Evolutionary conservation across 2,329 filamentous ascomycete species (phyloP).

Genomic region (Trichoderma hamatum): DNA sequence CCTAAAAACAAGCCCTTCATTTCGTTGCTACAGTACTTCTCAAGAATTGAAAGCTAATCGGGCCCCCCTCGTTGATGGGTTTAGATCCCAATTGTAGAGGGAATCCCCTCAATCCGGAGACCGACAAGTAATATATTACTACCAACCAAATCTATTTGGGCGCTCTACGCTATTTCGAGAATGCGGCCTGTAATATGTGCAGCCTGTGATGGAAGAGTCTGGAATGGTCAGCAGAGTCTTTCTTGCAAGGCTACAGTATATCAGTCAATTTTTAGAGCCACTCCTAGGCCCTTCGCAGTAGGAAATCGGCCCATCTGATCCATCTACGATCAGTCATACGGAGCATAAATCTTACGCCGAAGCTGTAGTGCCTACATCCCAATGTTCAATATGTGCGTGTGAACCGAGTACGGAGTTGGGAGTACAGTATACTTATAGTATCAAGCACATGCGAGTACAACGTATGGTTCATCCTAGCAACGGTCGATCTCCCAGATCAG

Average conservation of each 20-base stretch:
- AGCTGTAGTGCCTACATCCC: neutral
- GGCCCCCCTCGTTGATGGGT: neutral
- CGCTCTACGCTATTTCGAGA: constrained; percentile 1
- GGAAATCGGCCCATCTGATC: constrained; percentile 27
- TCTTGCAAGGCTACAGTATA: neutral
- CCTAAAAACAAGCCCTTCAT: constrained; percentile 2
- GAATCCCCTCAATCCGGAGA: constrained; percentile 3
- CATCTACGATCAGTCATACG: constrained; percentile 25
- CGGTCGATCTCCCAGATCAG: constrained; percentile 27
- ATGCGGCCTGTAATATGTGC: constrained; percentile 5
- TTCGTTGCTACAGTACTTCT: neutral
- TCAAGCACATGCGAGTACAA: neutral
- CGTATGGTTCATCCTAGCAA: constrained; percentile 5
- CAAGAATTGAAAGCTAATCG: neutral
- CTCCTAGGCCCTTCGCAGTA: constrained; percentile 13
- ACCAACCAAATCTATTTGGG: neutral
- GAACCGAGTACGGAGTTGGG: neutral
- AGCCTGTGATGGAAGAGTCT: neutral
- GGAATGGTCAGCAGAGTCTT: constrained; percentile 18
- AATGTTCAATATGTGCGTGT: neutral
- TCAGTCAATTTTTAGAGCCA: neutral
- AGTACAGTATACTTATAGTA: neutral
- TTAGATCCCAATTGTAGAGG: neutral
- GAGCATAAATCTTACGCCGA: constrained; percentile 22
- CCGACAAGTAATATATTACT: neutral